Base-by-base conservation (phyloP, 1,139 yeast genomes). In the Meyerozyma athensensis region DNA sequence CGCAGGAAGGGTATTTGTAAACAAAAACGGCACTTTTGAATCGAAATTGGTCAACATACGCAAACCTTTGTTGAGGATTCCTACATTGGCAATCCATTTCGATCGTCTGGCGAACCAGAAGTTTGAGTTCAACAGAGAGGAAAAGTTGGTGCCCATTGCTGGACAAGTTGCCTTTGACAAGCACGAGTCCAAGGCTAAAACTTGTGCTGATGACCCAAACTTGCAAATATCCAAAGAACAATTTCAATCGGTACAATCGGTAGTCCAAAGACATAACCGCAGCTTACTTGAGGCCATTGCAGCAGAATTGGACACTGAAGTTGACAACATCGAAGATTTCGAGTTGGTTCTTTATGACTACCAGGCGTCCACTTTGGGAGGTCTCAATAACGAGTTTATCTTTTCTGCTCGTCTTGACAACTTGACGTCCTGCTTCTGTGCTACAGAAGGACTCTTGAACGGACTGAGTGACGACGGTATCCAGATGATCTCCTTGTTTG, bases 381-480 rank as follows among this genome's bases (percentile, higher is more conserved):
- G 98, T 2, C 60, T 92, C 41, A 78, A 86, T 47, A 85, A 90
- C 47, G 98, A 92, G 60, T 89, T 92, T 54, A 78, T 92, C 39
- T 92, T 87, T 52, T 83, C 95, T 19, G 95, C 96, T n/a, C 78
- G 98, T 52, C 73, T 87, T 43, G 98, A 92, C 58, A 92, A 92
- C 57, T 79, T 86, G 56, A 84, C 87, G 30, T 85, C 96, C 6
- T 86, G 97, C 50, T 90, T 68, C 65, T 75, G 94, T 36, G 84
- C 96, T 1, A 65, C 83, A 26, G 74, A 72, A 44, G 97, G 86
- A 3, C 65, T 92, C 36, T 62, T 85, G 33, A 77, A 76, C 43
- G 71, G 94, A 2, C 40, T 65, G 4, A 57, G 82, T 26, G 57
- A 52, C 1, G 43, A 57, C 1, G 86, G 77, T 40, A 79, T 87